phyloP scores from a whole-genome alignment of 2,329 filamentous ascomycete genomes.

The Ceratocystis albifundus region DNA sequence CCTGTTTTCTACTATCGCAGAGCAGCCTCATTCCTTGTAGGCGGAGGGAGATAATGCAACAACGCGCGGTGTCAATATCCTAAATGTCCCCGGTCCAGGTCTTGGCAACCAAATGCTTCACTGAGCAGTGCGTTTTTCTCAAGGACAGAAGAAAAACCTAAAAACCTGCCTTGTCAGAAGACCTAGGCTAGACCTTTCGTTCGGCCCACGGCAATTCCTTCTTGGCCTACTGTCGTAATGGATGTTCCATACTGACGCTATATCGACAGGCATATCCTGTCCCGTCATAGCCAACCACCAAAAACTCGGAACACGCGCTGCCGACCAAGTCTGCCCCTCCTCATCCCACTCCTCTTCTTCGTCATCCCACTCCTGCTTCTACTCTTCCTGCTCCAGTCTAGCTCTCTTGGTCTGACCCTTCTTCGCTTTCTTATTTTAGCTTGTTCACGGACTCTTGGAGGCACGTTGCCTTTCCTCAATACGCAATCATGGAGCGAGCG shows the following conservation, averaged over 20 bases:
- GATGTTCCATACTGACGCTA: constrained; percentile 1
- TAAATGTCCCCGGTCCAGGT: neutral
- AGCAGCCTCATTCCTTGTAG: neutral
- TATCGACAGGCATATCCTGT: constrained; percentile 10
- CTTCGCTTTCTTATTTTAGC: neutral
- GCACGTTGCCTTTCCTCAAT: neutral
- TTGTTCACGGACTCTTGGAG: constrained; percentile 6
- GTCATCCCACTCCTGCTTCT: neutral
- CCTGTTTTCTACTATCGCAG: neutral
- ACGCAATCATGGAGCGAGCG: neutral
- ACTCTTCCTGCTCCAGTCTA: neutral
- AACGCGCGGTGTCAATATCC: neutral
- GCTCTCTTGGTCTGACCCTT: neutral
- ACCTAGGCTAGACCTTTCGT: constrained; percentile 7
- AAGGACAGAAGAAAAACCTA: neutral
- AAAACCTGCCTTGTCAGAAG: constrained; percentile 8
- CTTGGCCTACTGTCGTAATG: constrained; percentile 1
- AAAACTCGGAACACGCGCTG: constrained; percentile 12
- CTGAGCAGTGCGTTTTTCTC: neutral
- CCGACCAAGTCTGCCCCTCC: constrained; percentile 3
- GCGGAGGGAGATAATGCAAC: neutral
- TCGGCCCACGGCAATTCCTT: constrained; percentile 21
- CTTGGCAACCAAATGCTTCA: neutral
- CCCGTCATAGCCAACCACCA: neutral
- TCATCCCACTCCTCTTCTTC: neutral